These are phyloP conservation scores for Epichloe brachyelytri DNA, from an alignment of 2,329 filamentous ascomycete species.

Conservation along the genomic window DNA sequence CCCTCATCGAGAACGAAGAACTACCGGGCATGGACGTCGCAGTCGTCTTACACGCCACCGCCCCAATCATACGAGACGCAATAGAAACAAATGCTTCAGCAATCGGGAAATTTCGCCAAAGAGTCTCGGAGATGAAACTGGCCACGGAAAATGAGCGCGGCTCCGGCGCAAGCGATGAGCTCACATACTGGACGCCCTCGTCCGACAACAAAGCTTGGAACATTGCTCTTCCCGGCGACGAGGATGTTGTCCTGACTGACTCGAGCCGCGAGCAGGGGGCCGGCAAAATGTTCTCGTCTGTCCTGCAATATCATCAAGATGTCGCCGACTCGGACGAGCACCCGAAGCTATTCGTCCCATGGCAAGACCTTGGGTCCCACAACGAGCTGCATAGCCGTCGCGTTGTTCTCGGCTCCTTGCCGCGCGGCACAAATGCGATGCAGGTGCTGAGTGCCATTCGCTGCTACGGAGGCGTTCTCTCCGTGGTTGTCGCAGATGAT, in stretches of 20 bases:
- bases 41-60: neutral
- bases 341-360: slow-evolving; percentile 2
- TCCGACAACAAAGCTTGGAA: neutral
- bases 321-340: neutral
- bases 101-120: neutral
- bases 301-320: slow-evolving; percentile 5
- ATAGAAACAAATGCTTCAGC: neutral
- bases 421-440: neutral
- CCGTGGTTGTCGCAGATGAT: slow-evolving; percentile 3
- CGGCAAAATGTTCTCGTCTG: too few relatives aligned
- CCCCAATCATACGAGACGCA: neutral
- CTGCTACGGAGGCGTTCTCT: slow-evolving; percentile 7
- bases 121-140: neutral
- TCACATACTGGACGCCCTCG: neutral
- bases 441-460: slow-evolving; percentile 12
- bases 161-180: neutral
- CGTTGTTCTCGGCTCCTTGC: slow-evolving; percentile 13
- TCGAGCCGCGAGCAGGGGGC: neutral
- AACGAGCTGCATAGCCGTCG: slow-evolving; percentile 9
- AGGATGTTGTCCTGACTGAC: neutral
- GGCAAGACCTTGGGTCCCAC: neutral
- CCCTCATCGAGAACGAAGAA: neutral
- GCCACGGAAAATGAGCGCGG: neutral
- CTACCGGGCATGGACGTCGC: neutral
- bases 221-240: neutral